These are phyloP conservation scores for Trichoderma sp. DNA, from an alignment of 2,329 filamentous ascomycete genomes.

Conservation along the genomic window DNA sequence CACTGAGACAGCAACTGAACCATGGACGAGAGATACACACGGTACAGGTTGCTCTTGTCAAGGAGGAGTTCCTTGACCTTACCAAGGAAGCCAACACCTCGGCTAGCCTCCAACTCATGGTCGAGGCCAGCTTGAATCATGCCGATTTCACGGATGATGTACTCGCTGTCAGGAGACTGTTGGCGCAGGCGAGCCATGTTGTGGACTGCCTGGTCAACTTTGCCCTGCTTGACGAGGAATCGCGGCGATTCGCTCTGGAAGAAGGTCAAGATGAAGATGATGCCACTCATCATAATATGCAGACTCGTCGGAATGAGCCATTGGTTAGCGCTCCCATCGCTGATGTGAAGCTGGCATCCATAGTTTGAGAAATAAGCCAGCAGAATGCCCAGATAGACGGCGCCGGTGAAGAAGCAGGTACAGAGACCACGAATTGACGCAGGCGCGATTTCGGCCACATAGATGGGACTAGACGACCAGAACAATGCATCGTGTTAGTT, in stretches of 20 bases:
- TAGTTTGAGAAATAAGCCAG: constrained; percentile 75
- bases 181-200: constrained; percentile 58
- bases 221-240: constrained; percentile 63
- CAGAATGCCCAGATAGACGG: constrained; percentile 73
- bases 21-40: constrained; percentile 64
- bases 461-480: constrained; percentile 51
- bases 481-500: not conserved
- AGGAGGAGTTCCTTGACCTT: constrained; percentile 66
- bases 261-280: constrained; percentile 69
- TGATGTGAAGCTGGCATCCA: constrained; percentile 51
- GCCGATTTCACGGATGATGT: constrained; percentile 59
- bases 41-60: constrained; percentile 67
- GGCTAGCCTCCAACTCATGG: constrained; percentile 68
- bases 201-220: constrained; percentile 54
- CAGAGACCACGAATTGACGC: constrained; percentile 68
- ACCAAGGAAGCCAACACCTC: constrained; percentile 61
- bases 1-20: constrained; percentile 72
- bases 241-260: constrained; percentile 68
- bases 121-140: constrained; percentile 64
- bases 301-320: constrained; percentile 70
- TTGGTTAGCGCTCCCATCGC: constrained; percentile 43
- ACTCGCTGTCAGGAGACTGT: constrained; percentile 57
- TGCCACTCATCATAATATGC: constrained; percentile 71
- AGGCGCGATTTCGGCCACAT: constrained; percentile 70
- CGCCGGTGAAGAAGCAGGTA: constrained; percentile 53